Base-by-base conservation (phyloP, 1,139 yeast species). In the Yamadazyma trypodendri region DNA sequence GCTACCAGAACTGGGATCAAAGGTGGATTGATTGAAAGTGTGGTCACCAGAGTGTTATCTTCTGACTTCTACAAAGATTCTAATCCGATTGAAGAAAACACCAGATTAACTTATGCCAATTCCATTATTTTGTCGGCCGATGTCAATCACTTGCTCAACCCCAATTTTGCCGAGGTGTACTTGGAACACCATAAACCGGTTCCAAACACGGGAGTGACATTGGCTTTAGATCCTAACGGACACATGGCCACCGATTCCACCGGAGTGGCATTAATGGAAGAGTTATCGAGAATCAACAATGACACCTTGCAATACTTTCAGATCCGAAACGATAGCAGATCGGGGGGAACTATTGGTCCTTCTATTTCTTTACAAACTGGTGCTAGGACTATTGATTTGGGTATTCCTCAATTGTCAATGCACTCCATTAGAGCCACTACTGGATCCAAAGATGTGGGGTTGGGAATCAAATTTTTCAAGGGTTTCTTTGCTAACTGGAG, bases 321-420 rank as follows among this genome's bases (percentile, higher is more conserved):
- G 44, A 65, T 70, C 28, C 58, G 75, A 40, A 71, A 71, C 41
- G 75, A 67, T 47, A 55, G 62, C 4, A 56, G 71, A 34, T 65
- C 72, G 9, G 77, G 77, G 10, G 67, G 74, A 12, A 69, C 76
- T 8, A 71, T 70, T 43, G 77, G 77, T 1, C 76, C 77, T 2
- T 60, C 55, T 1, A 52, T 56, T 36, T 67, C 54, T 40, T 60
- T 53, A 50, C 72, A 41, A 50, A 64, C 68, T 2, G 77, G 77
- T 2, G 74, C 75, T 5, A 55, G 72, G 38, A 64, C 69, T 12
- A 58, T 71, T 32, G 77, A 71, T 46, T 68, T 71, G 24, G 77
- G 77, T 6, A 54, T 70, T 37, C 67, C 75, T 8, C 74, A 69
- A 39, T 57, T 71, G 37, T 60, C 72, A 23, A 71, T 71, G 77